These are phyloP conservation scores for Annulohypoxylon nitens DNA, from an alignment of 495 filamentous ascomycete species.

Conservation along the genomic window DNA sequence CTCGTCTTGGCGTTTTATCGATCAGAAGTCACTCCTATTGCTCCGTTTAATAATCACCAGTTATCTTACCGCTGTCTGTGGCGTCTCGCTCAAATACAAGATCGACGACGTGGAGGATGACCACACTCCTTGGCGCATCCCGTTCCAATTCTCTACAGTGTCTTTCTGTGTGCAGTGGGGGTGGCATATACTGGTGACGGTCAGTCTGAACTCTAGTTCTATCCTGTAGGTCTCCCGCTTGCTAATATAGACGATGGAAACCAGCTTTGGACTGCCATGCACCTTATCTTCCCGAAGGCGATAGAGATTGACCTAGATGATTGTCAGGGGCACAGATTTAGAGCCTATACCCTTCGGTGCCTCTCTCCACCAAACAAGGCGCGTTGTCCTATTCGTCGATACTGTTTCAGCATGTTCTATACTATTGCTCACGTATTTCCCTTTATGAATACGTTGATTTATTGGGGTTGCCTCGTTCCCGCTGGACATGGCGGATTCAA, in stretches of 20 bases:
- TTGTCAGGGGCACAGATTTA: conserved; percentile 24
- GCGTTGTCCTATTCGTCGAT: conserved; percentile 51
- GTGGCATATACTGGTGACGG: conserved; percentile 59
- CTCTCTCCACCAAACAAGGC: conserved; percentile 57
- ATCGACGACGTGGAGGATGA: conserved; percentile 47
- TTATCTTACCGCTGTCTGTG: conserved; percentile 60
- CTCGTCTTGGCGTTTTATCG: conserved; percentile 61
- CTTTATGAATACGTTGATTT: conserved; percentile 60
- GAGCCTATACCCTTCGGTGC: conserved; percentile 47
- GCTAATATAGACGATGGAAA: conserved; percentile 15
- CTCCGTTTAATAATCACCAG: conserved; percentile 56
- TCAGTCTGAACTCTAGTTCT: conserved; percentile 17
- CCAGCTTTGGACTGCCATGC: conserved; percentile 64
- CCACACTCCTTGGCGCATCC: conserved; percentile 53
- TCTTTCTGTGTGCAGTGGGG: conserved; percentile 56
- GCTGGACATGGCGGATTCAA: conserved; percentile 52
- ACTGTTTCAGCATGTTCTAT: conserved; percentile 66
- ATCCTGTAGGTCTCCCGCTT: not conserved
- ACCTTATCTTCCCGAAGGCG: conserved; percentile 59
- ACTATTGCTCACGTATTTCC: conserved; percentile 58
- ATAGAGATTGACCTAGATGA: conserved; percentile 48
- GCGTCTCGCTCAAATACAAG: conserved; percentile 59
- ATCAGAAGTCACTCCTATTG: conserved; percentile 57
- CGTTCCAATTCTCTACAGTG: conserved; percentile 64
- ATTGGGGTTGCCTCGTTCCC: conserved; percentile 62